Percentiles rank a stretch among this genome's conserved stretches.
These are phyloP conservation scores for Durio zibethinus DNA, from an alignment of 345 rosid genomes.

Conservation along the genomic window DNA sequence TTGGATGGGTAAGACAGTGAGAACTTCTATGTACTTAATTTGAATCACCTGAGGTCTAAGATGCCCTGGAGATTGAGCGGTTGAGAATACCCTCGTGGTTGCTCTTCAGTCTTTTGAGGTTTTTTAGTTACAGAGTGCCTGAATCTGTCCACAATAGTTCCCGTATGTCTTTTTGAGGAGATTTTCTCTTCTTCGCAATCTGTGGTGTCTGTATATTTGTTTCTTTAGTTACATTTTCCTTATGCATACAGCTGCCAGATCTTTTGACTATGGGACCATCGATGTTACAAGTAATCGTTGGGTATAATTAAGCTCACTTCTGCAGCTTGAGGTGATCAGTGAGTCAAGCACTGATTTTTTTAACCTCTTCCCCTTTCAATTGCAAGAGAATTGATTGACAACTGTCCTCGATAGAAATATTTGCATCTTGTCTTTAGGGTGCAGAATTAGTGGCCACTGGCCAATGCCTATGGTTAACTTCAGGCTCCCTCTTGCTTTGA, in stretches of 20 bases:
- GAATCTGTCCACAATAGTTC: slow-evolving; percentile 3
- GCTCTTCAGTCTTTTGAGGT: neutral
- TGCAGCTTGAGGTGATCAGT: slow-evolving; percentile 4
- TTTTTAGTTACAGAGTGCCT: neutral
- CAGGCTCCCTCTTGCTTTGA: neutral
- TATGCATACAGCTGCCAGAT: neutral
- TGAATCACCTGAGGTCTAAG: neutral
- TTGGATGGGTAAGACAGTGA: neutral
- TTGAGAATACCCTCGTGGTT: neutral
- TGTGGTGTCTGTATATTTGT: neutral
- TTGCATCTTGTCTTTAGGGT: slow-evolving; percentile 1
- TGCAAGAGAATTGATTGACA: neutral
- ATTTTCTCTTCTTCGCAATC: neutral
- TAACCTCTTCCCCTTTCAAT: neutral
- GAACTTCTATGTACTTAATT: neutral
- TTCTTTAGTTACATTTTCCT: neutral
- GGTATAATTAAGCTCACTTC: neutral
- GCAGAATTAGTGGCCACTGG: neutral
- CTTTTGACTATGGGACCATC: slow-evolving; percentile 12
- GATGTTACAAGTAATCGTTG: neutral
- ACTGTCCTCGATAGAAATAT: neutral
- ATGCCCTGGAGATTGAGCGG: neutral
- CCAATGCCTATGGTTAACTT: neutral
- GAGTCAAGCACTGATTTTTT: neutral
- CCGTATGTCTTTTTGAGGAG: neutral